phyloP scores from a whole-genome alignment of 106 monocot species.

The Allium fistulosum region DNA sequence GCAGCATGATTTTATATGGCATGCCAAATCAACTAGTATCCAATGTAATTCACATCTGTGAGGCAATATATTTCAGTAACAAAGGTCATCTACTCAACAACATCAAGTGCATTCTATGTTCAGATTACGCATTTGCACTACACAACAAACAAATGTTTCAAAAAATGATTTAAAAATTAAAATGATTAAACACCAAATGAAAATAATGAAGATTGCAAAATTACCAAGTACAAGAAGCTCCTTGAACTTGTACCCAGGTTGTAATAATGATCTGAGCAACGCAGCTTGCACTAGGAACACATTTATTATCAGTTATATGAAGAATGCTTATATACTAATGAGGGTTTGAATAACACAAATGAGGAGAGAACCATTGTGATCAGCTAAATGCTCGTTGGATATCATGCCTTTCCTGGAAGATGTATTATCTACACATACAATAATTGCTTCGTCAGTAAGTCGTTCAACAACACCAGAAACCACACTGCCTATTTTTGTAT shows the following conservation, averaged over 20 bases:
- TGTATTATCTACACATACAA: conserved; percentile 32
- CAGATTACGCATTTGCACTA: no score
- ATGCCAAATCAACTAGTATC: no score
- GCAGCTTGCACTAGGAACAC: conserved; percentile 53
- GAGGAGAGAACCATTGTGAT: conserved; percentile 38
- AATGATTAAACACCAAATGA: no score
- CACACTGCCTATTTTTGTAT: conserved; percentile 41
- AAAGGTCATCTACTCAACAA: no score
- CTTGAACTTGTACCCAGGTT: conserved; percentile 76
- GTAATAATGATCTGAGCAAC: conserved; percentile 56
- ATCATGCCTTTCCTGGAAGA: conserved; percentile 52
- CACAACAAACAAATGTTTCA: no score
- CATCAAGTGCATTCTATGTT: no score
- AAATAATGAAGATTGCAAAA: no score
- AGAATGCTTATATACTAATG: background rate
- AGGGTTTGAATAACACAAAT: background rate
- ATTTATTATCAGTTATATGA: background rate
- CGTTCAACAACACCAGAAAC: conserved; percentile 78
- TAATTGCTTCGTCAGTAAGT: conserved; percentile 53
- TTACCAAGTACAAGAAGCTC: conserved; percentile 87
- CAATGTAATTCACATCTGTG: no score
- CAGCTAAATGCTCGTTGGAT: conserved; percentile 74
- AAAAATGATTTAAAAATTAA: no score
- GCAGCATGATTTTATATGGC: background rate
- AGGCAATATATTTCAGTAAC: no score